phyloP scores from a whole-genome alignment of 108 stramenopile species.

The Asterionellopsis glacialis region DNA sequence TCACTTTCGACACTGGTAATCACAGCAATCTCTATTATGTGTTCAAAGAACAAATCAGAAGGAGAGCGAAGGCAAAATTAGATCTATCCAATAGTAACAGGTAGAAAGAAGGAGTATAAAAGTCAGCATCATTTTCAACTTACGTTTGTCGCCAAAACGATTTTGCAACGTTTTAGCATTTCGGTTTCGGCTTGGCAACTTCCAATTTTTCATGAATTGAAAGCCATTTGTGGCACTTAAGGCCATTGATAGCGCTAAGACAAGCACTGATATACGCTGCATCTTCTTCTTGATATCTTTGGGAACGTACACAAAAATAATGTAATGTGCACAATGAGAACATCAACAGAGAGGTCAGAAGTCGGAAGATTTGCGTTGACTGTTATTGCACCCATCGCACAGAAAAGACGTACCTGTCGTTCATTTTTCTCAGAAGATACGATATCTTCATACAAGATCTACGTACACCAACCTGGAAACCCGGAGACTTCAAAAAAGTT shows the following conservation, averaged over 20 bases:
- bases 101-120: neutral
- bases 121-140: slow-evolving; percentile 24
- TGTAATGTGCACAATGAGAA: too few species aligned
- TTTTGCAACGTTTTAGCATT: slow-evolving; percentile 50
- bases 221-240: slow-evolving; percentile 35
- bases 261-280: slow-evolving; percentile 9
- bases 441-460: too few species aligned
- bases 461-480: too few species aligned
- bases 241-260: slow-evolving; percentile 29
- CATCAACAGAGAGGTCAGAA: too few species aligned
- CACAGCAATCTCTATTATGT: slow-evolving; percentile 69
- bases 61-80: neutral
- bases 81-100: neutral
- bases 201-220: slow-evolving; percentile 80
- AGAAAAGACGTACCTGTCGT: too few species aligned
- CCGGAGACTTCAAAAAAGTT: too few species aligned
- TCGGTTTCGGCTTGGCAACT: slow-evolving; percentile 46
- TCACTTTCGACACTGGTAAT: slow-evolving; percentile 86
- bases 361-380: too few species aligned
- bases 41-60: too few species aligned
- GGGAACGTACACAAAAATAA: neutral
- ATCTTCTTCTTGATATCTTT: slow-evolving; percentile 12
- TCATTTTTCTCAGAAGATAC: too few species aligned
- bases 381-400: too few species aligned
- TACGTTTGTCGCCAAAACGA: slow-evolving; percentile 78